Evolutionary conservation across 768 basidiomycete genomes (phyloP), one percentile per base, ranked within the genome.

Genomic region (Boletus sp.): DNA sequence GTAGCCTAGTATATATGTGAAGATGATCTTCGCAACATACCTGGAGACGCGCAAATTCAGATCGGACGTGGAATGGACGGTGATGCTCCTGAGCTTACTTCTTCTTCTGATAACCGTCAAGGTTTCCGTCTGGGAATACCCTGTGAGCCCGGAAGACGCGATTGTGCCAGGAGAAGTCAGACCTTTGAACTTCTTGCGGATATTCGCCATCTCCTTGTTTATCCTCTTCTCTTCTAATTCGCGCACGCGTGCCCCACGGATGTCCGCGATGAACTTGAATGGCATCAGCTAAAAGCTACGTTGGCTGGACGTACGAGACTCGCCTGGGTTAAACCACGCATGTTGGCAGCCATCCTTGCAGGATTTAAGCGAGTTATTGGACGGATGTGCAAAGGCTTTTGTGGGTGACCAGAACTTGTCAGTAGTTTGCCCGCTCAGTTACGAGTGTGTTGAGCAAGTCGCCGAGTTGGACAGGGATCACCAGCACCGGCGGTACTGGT

Each of bases 181-280:
- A 90, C 94, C 93, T 81, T 98, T 98, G 79, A 99, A 98, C 73
- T 96, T 93, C 79, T 97, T 96, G 56, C 97, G 80, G 58, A 99
- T 99, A 65, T 99, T 98, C 1, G 97, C 97, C 97, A 99, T 98
- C 75, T 99, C 97, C 73, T 98, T 95, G 76, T 99, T 99, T 63
- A 99, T 97, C 51, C 97, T 79, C 75, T 98, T 98, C 80, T 98
- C 96, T 69, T 99, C 97, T 49, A 98, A 75, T 71, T 99, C 97
- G 51, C 96, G 84, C 21, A 98, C 95, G 54, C 96, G 79, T 47
- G 96, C 96, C 47, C 97, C 94, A 53, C 97, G 89, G 66, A 99
- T 91, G 73, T 99, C 97, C 70, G 96, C 95, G 71, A 99, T 99
- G 80, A 98, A 97, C 94, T 97, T 33, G 27, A 25, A 44, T 27